phyloP scores from a whole-genome alignment of 306 rosid species.

The Vicia faba region DNA sequence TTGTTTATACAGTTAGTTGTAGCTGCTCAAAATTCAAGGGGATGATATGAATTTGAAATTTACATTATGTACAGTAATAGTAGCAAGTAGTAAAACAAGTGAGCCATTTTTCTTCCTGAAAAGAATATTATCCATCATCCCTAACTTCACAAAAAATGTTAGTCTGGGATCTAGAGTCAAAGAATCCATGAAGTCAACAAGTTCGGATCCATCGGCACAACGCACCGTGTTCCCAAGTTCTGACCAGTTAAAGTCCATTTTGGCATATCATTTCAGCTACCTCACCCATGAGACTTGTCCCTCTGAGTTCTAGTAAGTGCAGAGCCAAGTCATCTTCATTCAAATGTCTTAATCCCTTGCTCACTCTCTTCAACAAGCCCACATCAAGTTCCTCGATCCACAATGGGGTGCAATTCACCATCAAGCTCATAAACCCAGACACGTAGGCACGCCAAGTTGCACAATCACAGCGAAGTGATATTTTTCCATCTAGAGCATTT shows the following conservation, averaged over 20 bases:
- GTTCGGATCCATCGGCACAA: conserved; percentile 8
- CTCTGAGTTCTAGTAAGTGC: conserved; percentile 68
- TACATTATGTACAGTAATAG: conserved; percentile 42
- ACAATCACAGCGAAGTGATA: conserved; percentile 74
- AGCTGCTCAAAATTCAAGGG: conserved; percentile 29
- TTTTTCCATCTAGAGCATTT: conserved; percentile 79
- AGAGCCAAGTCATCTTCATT: conserved; percentile 85
- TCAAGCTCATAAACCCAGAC: conserved; percentile 69
- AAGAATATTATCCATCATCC: conserved; percentile 37
- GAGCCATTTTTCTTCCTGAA: conserved; percentile 12
- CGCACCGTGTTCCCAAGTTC: conserved; percentile 34
- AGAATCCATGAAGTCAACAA: conserved; percentile 1
- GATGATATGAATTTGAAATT: conserved; percentile 21
- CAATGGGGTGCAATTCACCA: conserved; percentile 72
- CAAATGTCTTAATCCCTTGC: conserved; percentile 76
- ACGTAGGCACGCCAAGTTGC: conserved; percentile 89
- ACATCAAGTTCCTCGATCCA: conserved; percentile 88
- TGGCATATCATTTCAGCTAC: conserved; percentile 82
- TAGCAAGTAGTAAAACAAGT: conserved; percentile 28
- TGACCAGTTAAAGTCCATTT: conserved; percentile 33
- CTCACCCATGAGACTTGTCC: conserved; percentile 78
- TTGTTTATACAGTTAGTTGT: neutral
- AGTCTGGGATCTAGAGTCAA: conserved; percentile 4
- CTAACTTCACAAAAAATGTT: conserved; percentile 8
- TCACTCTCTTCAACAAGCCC: conserved; percentile 68